phyloP scores from a whole-genome alignment of 2,329 filamentous ascomycete genomes.

The Colletotrichum camelliae region DNA sequence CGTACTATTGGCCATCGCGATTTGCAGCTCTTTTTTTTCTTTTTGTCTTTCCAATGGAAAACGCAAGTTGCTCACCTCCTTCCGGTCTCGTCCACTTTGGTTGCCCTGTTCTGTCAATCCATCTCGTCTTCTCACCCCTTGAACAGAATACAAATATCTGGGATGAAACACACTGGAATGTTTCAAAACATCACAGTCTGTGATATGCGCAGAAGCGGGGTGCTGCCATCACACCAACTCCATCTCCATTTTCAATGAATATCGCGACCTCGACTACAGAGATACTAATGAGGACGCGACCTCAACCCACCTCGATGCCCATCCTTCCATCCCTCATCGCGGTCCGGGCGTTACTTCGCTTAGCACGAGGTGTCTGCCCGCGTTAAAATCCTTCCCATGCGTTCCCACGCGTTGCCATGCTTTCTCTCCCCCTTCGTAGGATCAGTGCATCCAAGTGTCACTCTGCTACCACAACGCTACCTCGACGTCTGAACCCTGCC shows the following conservation, averaged over 20 bases:
- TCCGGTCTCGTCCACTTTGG: background rate
- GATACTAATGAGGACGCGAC: background rate
- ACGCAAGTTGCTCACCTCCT: background rate
- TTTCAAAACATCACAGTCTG: constrained; percentile 16
- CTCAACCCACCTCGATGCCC: background rate
- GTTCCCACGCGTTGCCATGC: background rate
- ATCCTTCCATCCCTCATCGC: background rate
- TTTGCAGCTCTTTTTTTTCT: background rate
- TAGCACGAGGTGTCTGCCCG: background rate
- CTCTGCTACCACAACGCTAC: background rate
- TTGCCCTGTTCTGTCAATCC: background rate
- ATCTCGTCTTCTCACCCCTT: background rate
- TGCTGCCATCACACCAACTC: background rate
- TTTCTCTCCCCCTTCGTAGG: background rate
- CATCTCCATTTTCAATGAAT: background rate
- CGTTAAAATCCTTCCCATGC: background rate
- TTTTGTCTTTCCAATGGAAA: background rate
- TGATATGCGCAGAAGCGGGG: background rate
- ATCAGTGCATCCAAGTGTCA: constrained; percentile 10
- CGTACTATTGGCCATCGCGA: background rate
- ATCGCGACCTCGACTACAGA: background rate
- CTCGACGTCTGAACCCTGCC: constrained; percentile 8
- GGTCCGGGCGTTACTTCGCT: background rate
- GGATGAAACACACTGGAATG: constrained; percentile 18
- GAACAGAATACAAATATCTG: background rate